These are phyloP conservation scores for Patellaria atrata DNA, from an alignment of 495 filamentous ascomycete genomes.

Conservation along the genomic window DNA sequence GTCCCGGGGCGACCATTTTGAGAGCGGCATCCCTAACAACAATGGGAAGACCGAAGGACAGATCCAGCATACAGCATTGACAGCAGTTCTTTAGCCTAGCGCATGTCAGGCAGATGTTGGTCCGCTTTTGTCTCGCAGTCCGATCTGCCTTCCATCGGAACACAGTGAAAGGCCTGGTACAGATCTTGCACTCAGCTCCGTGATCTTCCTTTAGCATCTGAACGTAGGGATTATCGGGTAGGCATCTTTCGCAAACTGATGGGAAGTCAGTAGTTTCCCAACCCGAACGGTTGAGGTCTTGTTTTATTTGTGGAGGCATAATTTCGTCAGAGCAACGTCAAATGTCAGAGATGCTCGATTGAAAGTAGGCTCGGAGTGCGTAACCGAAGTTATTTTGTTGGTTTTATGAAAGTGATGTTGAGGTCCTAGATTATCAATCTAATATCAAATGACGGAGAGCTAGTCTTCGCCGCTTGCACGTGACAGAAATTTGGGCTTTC, in stretches of 20 bases:
- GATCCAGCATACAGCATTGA: constrained; percentile 96
- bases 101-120: constrained; percentile 89
- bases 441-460: too few relatives aligned
- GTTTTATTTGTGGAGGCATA: constrained; percentile 70
- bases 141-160: constrained; percentile 91
- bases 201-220: constrained; percentile 97
- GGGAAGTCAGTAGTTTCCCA: constrained; percentile 76
- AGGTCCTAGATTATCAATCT: too few relatives aligned
- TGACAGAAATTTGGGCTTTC: too few relatives aligned
- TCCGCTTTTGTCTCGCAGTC: constrained; percentile 71
- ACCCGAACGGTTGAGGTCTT: constrained; percentile 90
- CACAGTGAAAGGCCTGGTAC: constrained; percentile 89
- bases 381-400: too few relatives aligned
- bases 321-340: constrained; percentile 5
- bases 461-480: too few relatives aligned
- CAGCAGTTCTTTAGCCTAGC: constrained; percentile 93
- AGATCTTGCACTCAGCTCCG: constrained; percentile 70
- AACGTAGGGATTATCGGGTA: constrained; percentile 93
- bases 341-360: too few relatives aligned
- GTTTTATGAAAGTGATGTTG: too few relatives aligned
- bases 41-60: constrained; percentile 88
- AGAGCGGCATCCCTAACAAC: constrained; percentile 90
- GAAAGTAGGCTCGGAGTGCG: too few relatives aligned
- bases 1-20: constrained; percentile 90
- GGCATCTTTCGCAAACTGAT: constrained; percentile 58